Evolutionary conservation across 306 rosid species (phyloP).

Genomic region (Comarum palustre): DNA sequence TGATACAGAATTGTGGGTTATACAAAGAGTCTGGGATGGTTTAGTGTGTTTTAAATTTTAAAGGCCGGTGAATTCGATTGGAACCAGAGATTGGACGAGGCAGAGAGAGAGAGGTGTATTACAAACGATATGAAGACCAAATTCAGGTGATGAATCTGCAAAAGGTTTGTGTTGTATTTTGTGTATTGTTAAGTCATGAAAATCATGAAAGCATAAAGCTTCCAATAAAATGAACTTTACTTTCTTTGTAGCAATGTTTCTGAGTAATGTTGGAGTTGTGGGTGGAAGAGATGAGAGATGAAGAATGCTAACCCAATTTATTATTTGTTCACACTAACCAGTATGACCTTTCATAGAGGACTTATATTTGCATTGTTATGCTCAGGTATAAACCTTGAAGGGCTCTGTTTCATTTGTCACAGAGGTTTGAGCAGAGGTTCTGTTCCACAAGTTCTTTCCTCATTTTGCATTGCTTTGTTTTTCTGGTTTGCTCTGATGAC

Average conservation of each 20-base stretch:
- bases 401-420: conserved; percentile 23
- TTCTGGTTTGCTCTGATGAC: not conserved
- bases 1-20: not conserved
- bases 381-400: conserved; percentile 29
- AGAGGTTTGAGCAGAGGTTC: conserved; percentile 22
- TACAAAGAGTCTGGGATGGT: not conserved
- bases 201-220: conserved; percentile 10
- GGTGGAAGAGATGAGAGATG: conserved; percentile 8
- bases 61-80: conserved; percentile 21
- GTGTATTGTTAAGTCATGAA: conserved; percentile 3
- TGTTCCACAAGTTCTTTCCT: conserved; percentile 7
- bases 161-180: conserved; percentile 11
- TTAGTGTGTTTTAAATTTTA: conserved; percentile 1
- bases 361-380: conserved; percentile 24
- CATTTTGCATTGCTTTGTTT: not conserved
- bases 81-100: conserved; percentile 25
- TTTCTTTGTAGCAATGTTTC: not conserved
- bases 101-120: not conserved
- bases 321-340: conserved; percentile 3
- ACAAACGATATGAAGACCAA: conserved; percentile 2
- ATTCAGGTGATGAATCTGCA: conserved; percentile 18
- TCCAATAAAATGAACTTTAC: not conserved
- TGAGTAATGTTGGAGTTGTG: not conserved
- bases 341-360: conserved; percentile 8
- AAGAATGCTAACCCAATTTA: conserved; percentile 5